Base-by-base conservation (phyloP, 2,329 filamentous ascomycete species). In the Aspergillus sp. region DNA sequence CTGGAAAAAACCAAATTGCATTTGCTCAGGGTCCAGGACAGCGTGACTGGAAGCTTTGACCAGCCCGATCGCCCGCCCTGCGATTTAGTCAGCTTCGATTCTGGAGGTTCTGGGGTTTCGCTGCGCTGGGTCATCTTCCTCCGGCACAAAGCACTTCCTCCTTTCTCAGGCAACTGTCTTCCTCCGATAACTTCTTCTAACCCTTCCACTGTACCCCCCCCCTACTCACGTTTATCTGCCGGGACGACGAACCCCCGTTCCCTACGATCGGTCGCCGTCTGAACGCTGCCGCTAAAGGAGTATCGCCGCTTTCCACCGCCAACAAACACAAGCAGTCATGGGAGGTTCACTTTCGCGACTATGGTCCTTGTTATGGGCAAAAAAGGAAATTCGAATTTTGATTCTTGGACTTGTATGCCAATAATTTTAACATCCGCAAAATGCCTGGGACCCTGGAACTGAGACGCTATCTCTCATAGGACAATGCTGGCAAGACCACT, bases 401-500 rank as follows among this genome's bases (percentile, higher is more conserved):
- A 97, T 97, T 66, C 79, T 97, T 60, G 93, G 93, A 70, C 85
- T 97, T 78, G 93, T 97, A 88, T 67, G 87, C 74, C 51, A 49
- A 45, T 53, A 54, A 41, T 56, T 61, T 9, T 37, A 37, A 56
- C 50, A 56, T 44, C 50, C 41, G 47, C 41, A 19, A 44, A 49
- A 37, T 48, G 24, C 47, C 55, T 55, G 59, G 60, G 57, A 39
- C 46, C 15, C 15, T 48, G 58, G 57, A 58, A 60, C 63, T 67
- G 44, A 64, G 51, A 55, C 51, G 49, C 42, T 52, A 22, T 48
- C 44, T 42, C 46, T 24, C 52, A 39, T 73, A 98, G 91, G 95
- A 99, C 78, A 98, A 98, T 77, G 95, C 95, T 48, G 95, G 95
- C 75, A 99, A 99, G 81, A 99, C 95, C 44, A 99, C 95, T 33